These are phyloP conservation scores for Pseudogymnoascus sp. DNA, from an alignment of 2,329 filamentous ascomycete species.

Conservation along the genomic window DNA sequence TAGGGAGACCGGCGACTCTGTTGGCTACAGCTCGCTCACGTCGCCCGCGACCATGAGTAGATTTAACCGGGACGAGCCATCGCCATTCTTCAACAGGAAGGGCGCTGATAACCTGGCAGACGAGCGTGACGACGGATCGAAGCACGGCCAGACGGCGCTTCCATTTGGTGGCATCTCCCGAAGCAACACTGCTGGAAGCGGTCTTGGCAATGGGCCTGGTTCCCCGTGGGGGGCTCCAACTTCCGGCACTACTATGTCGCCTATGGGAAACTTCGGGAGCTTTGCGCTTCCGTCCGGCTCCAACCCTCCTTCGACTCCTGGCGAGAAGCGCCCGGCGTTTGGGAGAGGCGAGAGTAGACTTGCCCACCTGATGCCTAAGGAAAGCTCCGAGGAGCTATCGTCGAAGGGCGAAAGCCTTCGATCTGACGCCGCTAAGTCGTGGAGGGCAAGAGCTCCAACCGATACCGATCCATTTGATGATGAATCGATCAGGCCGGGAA, in stretches of 20 bases:
- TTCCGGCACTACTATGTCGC: slow-evolving; percentile 54
- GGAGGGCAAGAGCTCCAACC: slow-evolving; percentile 54
- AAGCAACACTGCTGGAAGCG: slow-evolving; percentile 43
- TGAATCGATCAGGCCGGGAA: slow-evolving; percentile 57
- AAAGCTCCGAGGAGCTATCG: slow-evolving; percentile 57
- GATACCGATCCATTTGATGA: slow-evolving; percentile 68
- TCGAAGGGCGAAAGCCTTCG: slow-evolving; percentile 27
- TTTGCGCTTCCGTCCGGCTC: slow-evolving; percentile 59
- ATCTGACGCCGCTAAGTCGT: slow-evolving; percentile 41
- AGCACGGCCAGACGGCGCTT: slow-evolving; percentile 22
- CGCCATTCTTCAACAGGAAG: slow-evolving; percentile 50
- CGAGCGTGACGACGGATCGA: slow-evolving; percentile 25
- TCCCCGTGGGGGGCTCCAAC: slow-evolving; percentile 38
- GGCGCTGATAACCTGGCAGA: slow-evolving; percentile 40
- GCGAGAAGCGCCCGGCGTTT: slow-evolving; percentile 64
- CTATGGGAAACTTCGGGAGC: slow-evolving; percentile 81
- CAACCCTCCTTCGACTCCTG: slow-evolving; percentile 43
- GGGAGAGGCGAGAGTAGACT: slow-evolving; percentile 74
- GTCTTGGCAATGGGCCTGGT: slow-evolving; percentile 34
- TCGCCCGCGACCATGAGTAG: slow-evolving; percentile 54
- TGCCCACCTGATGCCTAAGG: slow-evolving; percentile 75
- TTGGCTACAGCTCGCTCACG: slow-evolving; percentile 46
- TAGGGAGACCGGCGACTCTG: slow-evolving; percentile 70
- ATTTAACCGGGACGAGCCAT: slow-evolving; percentile 53
- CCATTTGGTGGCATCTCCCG: slow-evolving; percentile 43